phyloP scores from a whole-genome alignment of 2,329 filamentous ascomycete genomes.

The Cladophialophora carrionii region DNA sequence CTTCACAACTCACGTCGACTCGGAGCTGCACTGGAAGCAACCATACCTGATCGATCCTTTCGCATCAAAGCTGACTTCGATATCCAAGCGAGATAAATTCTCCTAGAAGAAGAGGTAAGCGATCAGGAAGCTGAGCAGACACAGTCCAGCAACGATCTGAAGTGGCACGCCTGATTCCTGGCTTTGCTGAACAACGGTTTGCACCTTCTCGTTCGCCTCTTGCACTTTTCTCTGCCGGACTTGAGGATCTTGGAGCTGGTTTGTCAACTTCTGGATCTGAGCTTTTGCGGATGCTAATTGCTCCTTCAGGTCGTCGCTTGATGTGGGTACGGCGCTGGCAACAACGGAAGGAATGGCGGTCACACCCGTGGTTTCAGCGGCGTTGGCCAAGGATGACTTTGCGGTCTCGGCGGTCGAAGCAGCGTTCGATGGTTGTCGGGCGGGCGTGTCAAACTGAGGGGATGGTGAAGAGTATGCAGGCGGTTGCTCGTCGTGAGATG shows the following conservation, averaged over 20 bases:
- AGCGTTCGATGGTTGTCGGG: slow-evolving; percentile 43
- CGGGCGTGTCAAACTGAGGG: slow-evolving; percentile 55
- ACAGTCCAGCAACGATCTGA: slow-evolving; percentile 79
- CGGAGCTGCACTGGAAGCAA: slow-evolving; percentile 8
- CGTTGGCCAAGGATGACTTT: slow-evolving; percentile 38
- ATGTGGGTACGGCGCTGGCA: slow-evolving; percentile 53
- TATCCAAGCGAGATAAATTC: slow-evolving; percentile 20
- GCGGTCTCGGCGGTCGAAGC: slow-evolving; percentile 34
- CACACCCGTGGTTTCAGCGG: slow-evolving; percentile 43
- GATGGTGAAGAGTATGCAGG: slow-evolving; percentile 62
- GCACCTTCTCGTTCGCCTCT: slow-evolving; percentile 59
- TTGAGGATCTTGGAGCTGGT: slow-evolving; percentile 67
- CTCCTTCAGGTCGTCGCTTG: slow-evolving; percentile 66
- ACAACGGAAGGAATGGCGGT: slow-evolving; percentile 55
- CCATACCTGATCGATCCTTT: slow-evolving; percentile 4
- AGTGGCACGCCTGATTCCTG: slow-evolving; percentile 71
- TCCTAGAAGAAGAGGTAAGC: slow-evolving; percentile 93
- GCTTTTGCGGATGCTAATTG: slow-evolving; percentile 77
- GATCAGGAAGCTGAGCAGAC: slow-evolving; percentile 86
- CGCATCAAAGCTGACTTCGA: slow-evolving; percentile 8
- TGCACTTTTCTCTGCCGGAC: slow-evolving; percentile 76
- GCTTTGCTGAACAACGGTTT: slow-evolving; percentile 56
- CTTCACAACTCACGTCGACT: slow-evolving; percentile 8
- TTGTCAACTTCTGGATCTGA: slow-evolving; percentile 69
- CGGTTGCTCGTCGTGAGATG: slow-evolving; percentile 50